Conservation (phyloP, 768 basidiomycete genomes). For the Pleurotus pulmonarius region DNA sequence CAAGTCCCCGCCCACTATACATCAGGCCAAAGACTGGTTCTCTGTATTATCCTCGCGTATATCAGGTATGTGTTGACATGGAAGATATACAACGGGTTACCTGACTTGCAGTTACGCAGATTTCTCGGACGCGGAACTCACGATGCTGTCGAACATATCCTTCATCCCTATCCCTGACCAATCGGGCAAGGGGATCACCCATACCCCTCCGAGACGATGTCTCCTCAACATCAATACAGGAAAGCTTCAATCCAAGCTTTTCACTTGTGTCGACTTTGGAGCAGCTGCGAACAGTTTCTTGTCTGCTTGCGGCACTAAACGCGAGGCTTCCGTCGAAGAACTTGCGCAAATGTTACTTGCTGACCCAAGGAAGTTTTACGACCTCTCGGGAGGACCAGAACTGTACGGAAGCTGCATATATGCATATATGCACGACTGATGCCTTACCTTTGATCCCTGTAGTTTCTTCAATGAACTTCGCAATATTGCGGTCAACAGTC, state of each 20-base stretch:
- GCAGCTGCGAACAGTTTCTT: constrained; percentile 78
- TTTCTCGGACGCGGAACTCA: constrained; percentile 54
- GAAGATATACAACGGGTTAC: too few species aligned
- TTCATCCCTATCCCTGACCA: constrained; percentile 68
- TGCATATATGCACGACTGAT: too few species aligned
- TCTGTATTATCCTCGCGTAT: constrained; percentile 60
- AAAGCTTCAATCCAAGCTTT: constrained; percentile 74
- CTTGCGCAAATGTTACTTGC: constrained; percentile 58
- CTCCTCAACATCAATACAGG: constrained; percentile 63
- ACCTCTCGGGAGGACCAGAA: constrained; percentile 63
- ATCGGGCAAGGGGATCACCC: constrained; percentile 22
- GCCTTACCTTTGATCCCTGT: too few species aligned
- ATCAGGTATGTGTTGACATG: constrained; percentile 38
- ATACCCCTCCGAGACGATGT: constrained; percentile 37
- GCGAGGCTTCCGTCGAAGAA: constrained; percentile 83
- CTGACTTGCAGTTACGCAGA: constrained; percentile 30
- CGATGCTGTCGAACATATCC: constrained; percentile 47
- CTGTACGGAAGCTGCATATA: constrained; percentile 41
- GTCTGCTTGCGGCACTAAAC: constrained; percentile 80
- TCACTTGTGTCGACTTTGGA: constrained; percentile 89
- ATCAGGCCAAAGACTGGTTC: constrained; percentile 64
- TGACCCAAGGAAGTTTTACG: constrained; percentile 69
- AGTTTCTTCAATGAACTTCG: constrained; percentile 84
- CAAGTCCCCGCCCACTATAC: constrained; percentile 52
- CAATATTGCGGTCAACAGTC: constrained; percentile 77